phyloP scores from a whole-genome alignment of 495 filamentous ascomycete species.

The Talaromyces borbonicus region DNA sequence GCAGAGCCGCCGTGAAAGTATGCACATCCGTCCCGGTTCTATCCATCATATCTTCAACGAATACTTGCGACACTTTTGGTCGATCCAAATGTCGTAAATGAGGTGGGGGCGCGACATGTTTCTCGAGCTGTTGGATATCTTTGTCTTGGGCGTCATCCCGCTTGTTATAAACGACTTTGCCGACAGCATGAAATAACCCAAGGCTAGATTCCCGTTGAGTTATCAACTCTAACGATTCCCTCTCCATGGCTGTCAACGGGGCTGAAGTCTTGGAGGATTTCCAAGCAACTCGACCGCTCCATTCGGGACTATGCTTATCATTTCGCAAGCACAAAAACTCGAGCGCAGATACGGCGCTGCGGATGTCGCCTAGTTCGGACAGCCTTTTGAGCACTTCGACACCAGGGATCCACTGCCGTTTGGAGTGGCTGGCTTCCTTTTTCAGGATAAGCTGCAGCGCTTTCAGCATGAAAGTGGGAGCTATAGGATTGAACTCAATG shows the following conservation, averaged over 20 bases:
- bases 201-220: slow-evolving; percentile 78
- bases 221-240: slow-evolving; percentile 59
- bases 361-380: slow-evolving; percentile 78
- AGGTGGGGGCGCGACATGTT: slow-evolving; percentile 34
- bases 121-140: slow-evolving; percentile 11
- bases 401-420: slow-evolving; percentile 55
- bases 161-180: slow-evolving; percentile 93
- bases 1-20: slow-evolving; percentile 84
- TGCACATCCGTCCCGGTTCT: slow-evolving; percentile 82
- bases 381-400: slow-evolving; percentile 63
- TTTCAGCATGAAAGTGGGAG: slow-evolving; percentile 75
- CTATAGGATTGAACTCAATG: slow-evolving; percentile 88
- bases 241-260: slow-evolving; percentile 61
- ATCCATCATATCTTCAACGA: slow-evolving; percentile 66
- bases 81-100: slow-evolving; percentile 54
- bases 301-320: slow-evolving; percentile 51
- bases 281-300: slow-evolving; percentile 52
- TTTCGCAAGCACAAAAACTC: slow-evolving; percentile 82
- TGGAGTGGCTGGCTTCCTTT: slow-evolving; percentile 68
- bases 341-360: slow-evolving; percentile 79
- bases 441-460: slow-evolving; percentile 68
- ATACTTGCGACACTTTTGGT: slow-evolving; percentile 57
- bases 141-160: slow-evolving; percentile 35
- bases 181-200: slow-evolving; percentile 93
- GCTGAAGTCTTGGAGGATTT: slow-evolving; percentile 40